Evolutionary conservation across 441 rosid genomes (phyloP), one percentile per base, ranked within the genome.

Genomic region (Erysimum cheiri): DNA sequence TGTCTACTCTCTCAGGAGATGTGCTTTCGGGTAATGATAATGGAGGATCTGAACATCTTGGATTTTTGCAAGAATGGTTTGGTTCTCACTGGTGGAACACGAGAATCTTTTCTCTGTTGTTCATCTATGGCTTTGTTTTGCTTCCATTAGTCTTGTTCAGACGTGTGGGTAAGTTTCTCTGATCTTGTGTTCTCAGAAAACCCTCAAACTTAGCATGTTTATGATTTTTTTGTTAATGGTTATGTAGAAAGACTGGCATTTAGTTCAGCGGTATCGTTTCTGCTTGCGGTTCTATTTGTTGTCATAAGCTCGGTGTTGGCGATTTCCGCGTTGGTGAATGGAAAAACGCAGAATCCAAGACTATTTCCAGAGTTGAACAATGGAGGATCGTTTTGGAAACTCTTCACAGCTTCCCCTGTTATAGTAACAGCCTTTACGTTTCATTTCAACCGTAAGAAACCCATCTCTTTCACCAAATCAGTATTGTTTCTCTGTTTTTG

Each of bases 391-490:
- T 82, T 91, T 75, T 88, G 90, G 31, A 75, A 91, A 37, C 96
- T 93, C 43, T 89, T 93, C 83, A 89, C 98, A 10, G 92, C 97
- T 43, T 85, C 84, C 6, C 98, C 98, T 0, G 91, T 93, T 40
- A 88, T 93, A 4, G 98, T 93, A 2, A 91, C 96, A 12, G 92
- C 97, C 75, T 93, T 91, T 80, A 89, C 94, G 1, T 93, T 93
- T 70, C 98, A 93, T 79, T 91, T 91, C 74, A 93, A 93, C 76
- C 96, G 98, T 82, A 60, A 77, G 84, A 61, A 56, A 32, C 14
- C 12, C 0, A 11, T 36, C 72, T 11, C 48, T 49, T 48, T 4
- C 54, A 58, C 61, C 56, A 17, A 17, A 13, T 37, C 11, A 0
- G 26, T 49, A 3, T 3, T 67, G 19, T 60, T n/a, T n/a, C 70